Percentiles rank a stretch among this genome's conserved stretches.
phyloP scores from a whole-genome alignment of 1,284 basidiomycete species.

The Fomitopsis palustris region DNA sequence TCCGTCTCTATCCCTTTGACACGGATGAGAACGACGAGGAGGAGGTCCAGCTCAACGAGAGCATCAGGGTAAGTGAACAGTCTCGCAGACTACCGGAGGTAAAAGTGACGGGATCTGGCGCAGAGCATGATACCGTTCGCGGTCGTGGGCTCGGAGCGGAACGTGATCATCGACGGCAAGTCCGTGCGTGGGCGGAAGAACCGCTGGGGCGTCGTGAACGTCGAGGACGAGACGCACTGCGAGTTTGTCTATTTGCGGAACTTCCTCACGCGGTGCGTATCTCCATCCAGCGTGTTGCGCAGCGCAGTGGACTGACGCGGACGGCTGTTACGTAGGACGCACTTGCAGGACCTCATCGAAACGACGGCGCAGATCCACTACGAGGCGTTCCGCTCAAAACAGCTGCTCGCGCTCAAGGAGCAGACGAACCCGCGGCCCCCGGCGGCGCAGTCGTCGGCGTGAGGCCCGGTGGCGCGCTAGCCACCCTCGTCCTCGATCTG shows the following conservation, averaged over 20 bases:
- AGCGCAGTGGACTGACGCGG: not conserved
- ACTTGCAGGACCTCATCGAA: constrained; percentile 98
- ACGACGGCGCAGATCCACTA: constrained; percentile 99
- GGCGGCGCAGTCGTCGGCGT: constrained; percentile 11
- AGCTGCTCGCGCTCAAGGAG: constrained; percentile 91
- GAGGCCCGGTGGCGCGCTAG: constrained; percentile 5
- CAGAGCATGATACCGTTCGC: constrained; percentile 96
- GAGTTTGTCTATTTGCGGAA: constrained; percentile 97
- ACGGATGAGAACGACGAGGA: constrained; percentile 95
- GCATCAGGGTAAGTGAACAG: constrained; percentile 69
- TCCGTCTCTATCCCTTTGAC: constrained; percentile 96
- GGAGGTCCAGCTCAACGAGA: constrained; percentile 87
- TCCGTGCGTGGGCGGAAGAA: constrained; percentile 95
- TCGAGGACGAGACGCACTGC: constrained; percentile 96
- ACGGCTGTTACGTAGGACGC: constrained; percentile 60
- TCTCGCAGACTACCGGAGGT: not conserved
- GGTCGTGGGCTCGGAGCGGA: constrained; percentile 92
- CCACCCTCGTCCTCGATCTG: not conserved
- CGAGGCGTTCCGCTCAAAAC: constrained; percentile 99
- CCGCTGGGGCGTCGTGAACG: constrained; percentile 97
- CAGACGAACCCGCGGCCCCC: constrained; percentile 30
- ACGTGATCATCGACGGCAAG: constrained; percentile 94
- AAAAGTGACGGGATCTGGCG: constrained; percentile 2
- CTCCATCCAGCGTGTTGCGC: not conserved
- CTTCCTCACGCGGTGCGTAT: constrained; percentile 82